A percentile compares a stretch with the other conserved stretches of the same genome.
Conservation (phyloP, 768 basidiomycete species). For the Boletus rubroflammeus region DNA sequence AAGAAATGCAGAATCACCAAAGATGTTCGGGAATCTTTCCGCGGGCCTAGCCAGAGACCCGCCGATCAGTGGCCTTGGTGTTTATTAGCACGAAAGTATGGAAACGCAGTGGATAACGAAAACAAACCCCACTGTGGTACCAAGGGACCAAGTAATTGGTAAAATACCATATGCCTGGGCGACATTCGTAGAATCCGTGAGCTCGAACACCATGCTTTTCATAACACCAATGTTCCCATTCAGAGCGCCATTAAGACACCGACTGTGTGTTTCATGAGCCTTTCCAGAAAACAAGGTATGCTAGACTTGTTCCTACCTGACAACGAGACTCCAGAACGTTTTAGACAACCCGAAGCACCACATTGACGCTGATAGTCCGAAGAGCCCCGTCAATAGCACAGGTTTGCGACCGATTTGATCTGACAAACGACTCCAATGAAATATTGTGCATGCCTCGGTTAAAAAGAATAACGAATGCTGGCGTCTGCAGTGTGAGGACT, state of each 20-base stretch:
- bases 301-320: conserved; percentile 31
- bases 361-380: conserved; percentile 45
- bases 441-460: conserved; percentile 45
- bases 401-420: conserved; percentile 50
- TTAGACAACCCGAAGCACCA: conserved; percentile 46
- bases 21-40: conserved; percentile 60
- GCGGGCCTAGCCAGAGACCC: conserved; percentile 60
- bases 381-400: conserved; percentile 42
- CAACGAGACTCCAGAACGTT: conserved; percentile 41
- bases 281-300: background rate
- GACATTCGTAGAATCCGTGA: conserved; percentile 34
- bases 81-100: background rate
- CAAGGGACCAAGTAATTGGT: conserved; percentile 47
- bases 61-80: conserved; percentile 61
- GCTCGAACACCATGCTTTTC: conserved; percentile 45
- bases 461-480: conserved; percentile 50
- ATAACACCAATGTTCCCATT: conserved; percentile 56
- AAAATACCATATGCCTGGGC: conserved; percentile 52
- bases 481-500: background rate
- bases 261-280: conserved; percentile 26
- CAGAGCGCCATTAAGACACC: conserved; percentile 44
- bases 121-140: conserved; percentile 41
- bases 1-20: conserved; percentile 56
- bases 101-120: background rate
- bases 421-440: conserved; percentile 49